Evolutionary conservation across 192 early-diverging fungal genomes (phyloP), one percentile per base, ranked within the genome.

Genomic region (Lobulomyces angularis): DNA sequence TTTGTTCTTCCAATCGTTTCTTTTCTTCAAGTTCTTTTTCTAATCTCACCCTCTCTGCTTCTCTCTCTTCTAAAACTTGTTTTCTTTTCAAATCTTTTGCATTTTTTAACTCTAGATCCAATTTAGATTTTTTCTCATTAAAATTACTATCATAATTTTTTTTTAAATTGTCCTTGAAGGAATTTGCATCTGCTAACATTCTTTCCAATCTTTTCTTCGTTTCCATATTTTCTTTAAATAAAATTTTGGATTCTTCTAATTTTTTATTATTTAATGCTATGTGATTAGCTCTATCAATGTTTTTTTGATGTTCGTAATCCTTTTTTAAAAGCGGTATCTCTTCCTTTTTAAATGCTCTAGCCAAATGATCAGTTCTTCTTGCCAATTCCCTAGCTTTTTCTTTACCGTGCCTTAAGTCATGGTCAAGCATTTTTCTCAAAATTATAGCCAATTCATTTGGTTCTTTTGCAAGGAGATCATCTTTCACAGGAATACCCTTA

Each of bases 241-340:
- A 79, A 33, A 62, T 43, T 39, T 53, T 55, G 21, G 87, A 57
- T 31, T 79, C 61, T 29, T 71, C 74, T n/a, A 79, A 53, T 40
- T 77, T 68, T 19, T 77, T 77, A 55, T 78, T 75, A 50, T 69
- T 60, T 21, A 83, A 74, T 29, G 71, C 78, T 21, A 83, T 77
- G 58, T 90, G 74, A 59, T 73, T 74, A 34, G 80, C 81, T 47
- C 62, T 61, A 58, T 97, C 95, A n/a, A 53, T 57, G 59, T 68
- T 69, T 61, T 84, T 86, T 61, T 97, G 92, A 27, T 69, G 65
- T 32, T 85, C 86, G 53, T 95, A 92, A 60, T 97, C 93, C 45
- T 82, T 74, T 31, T 77, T 78, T 31, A 96, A 74, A 22, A 94
- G 64, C 32, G 91, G 82, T 50, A 83, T 81, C 67, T 99, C 95